phyloP scores from a whole-genome alignment of 768 basidiomycete genomes.

The Boletus insuetus region DNA sequence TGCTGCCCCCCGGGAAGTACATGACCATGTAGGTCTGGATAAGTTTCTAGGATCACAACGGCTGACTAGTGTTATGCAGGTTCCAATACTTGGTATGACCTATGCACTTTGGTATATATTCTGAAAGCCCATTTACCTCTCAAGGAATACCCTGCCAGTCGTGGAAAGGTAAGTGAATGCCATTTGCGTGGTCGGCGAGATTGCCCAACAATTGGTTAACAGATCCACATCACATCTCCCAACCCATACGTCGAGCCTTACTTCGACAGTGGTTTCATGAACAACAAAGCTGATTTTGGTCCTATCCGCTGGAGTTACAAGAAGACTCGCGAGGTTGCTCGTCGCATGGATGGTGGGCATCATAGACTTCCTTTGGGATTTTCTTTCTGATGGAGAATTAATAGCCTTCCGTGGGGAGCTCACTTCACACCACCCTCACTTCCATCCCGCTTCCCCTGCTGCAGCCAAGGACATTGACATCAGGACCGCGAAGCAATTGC shows the following conservation, averaged over 20 bases:
- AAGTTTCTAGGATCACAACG: slow-evolving; percentile 17
- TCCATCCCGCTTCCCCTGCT: slow-evolving; percentile 67
- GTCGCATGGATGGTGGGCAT: slow-evolving; percentile 62
- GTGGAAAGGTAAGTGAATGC: slow-evolving; percentile 50
- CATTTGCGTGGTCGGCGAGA: not conserved
- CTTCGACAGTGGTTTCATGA: slow-evolving; percentile 80
- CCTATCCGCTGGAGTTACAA: slow-evolving; percentile 78
- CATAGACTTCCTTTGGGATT: too few species aligned
- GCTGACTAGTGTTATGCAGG: too few species aligned
- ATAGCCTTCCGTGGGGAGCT: slow-evolving; percentile 69
- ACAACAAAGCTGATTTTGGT: slow-evolving; percentile 72
- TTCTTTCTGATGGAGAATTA: not conserved
- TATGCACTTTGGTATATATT: not conserved
- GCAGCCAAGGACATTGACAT: slow-evolving; percentile 63
- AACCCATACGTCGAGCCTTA: slow-evolving; percentile 61
- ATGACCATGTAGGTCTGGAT: slow-evolving; percentile 59
- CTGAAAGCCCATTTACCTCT: not conserved
- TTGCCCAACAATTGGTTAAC: not conserved
- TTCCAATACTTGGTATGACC: slow-evolving; percentile 28
- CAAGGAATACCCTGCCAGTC: slow-evolving; percentile 66
- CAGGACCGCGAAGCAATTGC: slow-evolving; percentile 58
- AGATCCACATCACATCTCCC: slow-evolving; percentile 62
- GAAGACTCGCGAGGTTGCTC: slow-evolving; percentile 68
- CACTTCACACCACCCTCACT: slow-evolving; percentile 69
- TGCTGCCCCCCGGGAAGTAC: slow-evolving; percentile 70